Percentiles rank a stretch among this genome's conserved stretches.
These are phyloP conservation scores for Hypoxylon sp. DNA, from an alignment of 2,329 filamentous ascomycete species.

Conservation along the genomic window DNA sequence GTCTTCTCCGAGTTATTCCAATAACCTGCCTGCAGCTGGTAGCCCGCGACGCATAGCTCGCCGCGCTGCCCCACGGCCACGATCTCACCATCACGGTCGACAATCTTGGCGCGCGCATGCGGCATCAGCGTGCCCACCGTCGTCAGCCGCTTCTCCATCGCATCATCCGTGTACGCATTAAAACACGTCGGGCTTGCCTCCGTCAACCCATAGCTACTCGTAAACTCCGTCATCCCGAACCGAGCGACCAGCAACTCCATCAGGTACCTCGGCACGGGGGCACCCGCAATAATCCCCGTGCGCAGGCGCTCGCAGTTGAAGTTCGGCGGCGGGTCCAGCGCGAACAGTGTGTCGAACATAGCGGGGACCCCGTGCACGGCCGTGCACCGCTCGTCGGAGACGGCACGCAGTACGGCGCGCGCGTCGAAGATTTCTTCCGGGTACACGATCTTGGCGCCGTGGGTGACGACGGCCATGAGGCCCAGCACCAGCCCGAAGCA, in stretches of 20 bases:
- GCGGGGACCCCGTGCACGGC: slow-evolving; percentile 85
- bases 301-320: slow-evolving; percentile 67
- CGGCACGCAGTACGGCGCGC: slow-evolving; percentile 71
- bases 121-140: slow-evolving; percentile 83
- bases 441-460: slow-evolving; percentile 81
- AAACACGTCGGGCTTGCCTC: slow-evolving; percentile 85
- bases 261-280: slow-evolving; percentile 78
- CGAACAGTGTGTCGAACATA: slow-evolving; percentile 79
- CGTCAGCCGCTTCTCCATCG: slow-evolving; percentile 72
- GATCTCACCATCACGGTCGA: slow-evolving; percentile 73
- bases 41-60: slow-evolving; percentile 82
- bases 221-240: slow-evolving; percentile 81
- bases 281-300: slow-evolving; percentile 83
- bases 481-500: slow-evolving; percentile 86
- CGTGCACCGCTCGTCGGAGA: slow-evolving; percentile 76
- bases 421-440: slow-evolving; percentile 80
- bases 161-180: slow-evolving; percentile 81
- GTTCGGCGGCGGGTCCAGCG: slow-evolving; percentile 56
- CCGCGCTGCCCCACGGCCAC: slow-evolving; percentile 76
- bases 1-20: slow-evolving; percentile 82
- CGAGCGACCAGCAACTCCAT: slow-evolving; percentile 78
- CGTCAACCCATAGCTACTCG: slow-evolving; percentile 77
- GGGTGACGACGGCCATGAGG: slow-evolving; percentile 76
- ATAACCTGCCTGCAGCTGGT: slow-evolving; percentile 76
- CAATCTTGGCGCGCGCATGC: slow-evolving; percentile 81